Base-by-base conservation (phyloP, 345 rosid genomes). In the Arabidopsis suecica region DNA sequence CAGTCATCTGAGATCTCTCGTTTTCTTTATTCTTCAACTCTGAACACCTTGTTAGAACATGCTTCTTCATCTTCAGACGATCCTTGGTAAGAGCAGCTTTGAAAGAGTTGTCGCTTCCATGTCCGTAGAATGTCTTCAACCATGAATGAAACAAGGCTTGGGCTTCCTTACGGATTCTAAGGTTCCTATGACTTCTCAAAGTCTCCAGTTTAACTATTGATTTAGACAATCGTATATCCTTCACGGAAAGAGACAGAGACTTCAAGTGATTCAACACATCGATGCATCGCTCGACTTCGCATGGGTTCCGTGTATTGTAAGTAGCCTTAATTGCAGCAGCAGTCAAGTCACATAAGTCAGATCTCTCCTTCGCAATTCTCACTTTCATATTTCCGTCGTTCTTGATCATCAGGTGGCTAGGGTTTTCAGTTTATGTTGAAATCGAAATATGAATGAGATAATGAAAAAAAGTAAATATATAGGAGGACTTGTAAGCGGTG, bases 71-170 rank as follows among this genome's bases (percentile, higher is more conserved):
- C 20, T 45, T 16, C 7, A 45, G 20, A 45, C 50, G 50, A 45
- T 20, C 49, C 8, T 45, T 14, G 54, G 2, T 30, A 30, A 61
- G 42, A 61, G 22, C 2, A 34, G 42, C 3, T 5, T 9, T 9
- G 23, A 1, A 36, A 14, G 77, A 34, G 1, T 45, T n/a, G 65
- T 56, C 50, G 66, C 8, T 23, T 56, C 72, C 50, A 7, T 58
- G 44, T 4, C 60, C 11, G 51, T 65, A 47, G 23, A 74, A 57
- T 1, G 34, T 57, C 5, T 3, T 74, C 16, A 18, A 28, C 78
- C 65, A 74, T 10, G 72, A 74, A 49, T 30, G 4, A 66, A 74
- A 48, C 67, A 74, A 57, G 30, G 34, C 36, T 30, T 65, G 66
- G 12, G 72, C 25, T 47, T 36, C 72, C 13, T 37, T 4, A 2